These are phyloP conservation scores for Peronospora tabacina DNA, from an alignment of 352 stramenopile species.

Conservation along the genomic window DNA sequence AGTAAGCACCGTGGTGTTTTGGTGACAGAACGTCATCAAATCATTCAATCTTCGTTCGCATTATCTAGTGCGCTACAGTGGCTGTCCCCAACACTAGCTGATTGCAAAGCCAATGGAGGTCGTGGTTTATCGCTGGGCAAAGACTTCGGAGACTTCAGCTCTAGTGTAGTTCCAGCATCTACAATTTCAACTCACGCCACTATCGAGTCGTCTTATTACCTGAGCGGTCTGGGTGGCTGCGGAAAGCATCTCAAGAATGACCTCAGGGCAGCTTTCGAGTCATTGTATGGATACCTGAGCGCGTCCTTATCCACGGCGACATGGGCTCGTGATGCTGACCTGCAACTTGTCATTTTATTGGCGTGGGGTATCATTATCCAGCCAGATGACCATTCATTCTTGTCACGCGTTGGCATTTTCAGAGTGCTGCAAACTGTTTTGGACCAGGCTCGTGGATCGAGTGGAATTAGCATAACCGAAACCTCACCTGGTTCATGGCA, in stretches of 20 bases:
- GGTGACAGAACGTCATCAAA: constrained; percentile 38
- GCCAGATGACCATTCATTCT: constrained; percentile 84
- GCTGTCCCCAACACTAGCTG: constrained; percentile 45
- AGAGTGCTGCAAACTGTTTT: constrained; percentile 86
- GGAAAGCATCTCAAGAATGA: constrained; percentile 73
- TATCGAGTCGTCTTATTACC: constrained; percentile 52
- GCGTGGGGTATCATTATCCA: constrained; percentile 85
- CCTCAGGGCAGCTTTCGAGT: constrained; percentile 75
- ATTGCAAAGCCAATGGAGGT: constrained; percentile 25
- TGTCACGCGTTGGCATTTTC: constrained; percentile 86
- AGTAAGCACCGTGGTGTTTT: constrained; percentile 29
- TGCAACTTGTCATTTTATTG: constrained; percentile 78
- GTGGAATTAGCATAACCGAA: constrained; percentile 29
- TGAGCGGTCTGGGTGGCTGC: constrained; percentile 69
- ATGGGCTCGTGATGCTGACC: constrained; percentile 68
- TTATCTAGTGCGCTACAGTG: constrained; percentile 66
- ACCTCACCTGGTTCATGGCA: constrained; percentile 11
- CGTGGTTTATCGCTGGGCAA: constrained; percentile 26
- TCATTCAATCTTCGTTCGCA: constrained; percentile 67
- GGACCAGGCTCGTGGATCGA: constrained; percentile 66
- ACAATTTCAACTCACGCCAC: constrained; percentile 12
- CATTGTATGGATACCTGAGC: constrained; percentile 72
- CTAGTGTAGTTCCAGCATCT: constrained; percentile 20
- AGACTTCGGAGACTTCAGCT: constrained; percentile 40
- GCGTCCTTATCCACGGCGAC: constrained; percentile 76